A percentile compares a stretch with the other conserved stretches of the same genome.
These are phyloP conservation scores for Erodium trifolium DNA, from an alignment of 441 rosid genomes.

Conservation along the genomic window DNA sequence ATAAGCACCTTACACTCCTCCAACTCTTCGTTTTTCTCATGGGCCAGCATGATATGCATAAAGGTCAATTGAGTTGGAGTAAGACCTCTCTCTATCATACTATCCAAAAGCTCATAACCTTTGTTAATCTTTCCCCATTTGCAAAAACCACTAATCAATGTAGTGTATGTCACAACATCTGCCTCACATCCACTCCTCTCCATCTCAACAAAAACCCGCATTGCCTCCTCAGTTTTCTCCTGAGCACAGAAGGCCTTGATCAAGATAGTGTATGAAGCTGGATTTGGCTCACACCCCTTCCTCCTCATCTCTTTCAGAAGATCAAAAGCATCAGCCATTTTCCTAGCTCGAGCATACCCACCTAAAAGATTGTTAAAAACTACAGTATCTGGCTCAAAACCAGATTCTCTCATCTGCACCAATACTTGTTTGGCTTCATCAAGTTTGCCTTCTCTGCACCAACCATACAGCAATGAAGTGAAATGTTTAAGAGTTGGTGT, in stretches of 20 bases:
- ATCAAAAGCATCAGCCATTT: constrained; percentile 68
- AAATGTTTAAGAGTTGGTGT: neutral
- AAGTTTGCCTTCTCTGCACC: neutral
- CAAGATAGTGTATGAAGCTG: constrained; percentile 65
- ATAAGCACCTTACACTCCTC: constrained; percentile 69
- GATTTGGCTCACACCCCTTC: constrained; percentile 61
- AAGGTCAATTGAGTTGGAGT: constrained; percentile 18
- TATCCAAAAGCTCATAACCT: constrained; percentile 52
- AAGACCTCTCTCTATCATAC: constrained; percentile 47
- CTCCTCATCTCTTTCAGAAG: constrained; percentile 69
- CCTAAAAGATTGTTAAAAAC: constrained; percentile 14
- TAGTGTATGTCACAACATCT: constrained; percentile 15
- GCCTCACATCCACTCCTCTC: neutral
- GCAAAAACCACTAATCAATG: constrained; percentile 77
- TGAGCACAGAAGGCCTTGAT: constrained; percentile 59
- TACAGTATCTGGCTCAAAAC: too few relatives aligned
- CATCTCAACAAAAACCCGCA: neutral
- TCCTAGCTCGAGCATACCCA: constrained; percentile 59
- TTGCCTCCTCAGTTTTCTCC: neutral
- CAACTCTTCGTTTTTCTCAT: constrained; percentile 65
- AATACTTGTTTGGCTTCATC: neutral
- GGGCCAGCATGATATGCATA: neutral
- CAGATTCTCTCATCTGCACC: neutral
- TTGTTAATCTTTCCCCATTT: constrained; percentile 59
- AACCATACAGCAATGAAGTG: neutral